Conservation (phyloP, 2,329 filamentous ascomycete species). For the Erysiphe neolycopersici region DNA sequence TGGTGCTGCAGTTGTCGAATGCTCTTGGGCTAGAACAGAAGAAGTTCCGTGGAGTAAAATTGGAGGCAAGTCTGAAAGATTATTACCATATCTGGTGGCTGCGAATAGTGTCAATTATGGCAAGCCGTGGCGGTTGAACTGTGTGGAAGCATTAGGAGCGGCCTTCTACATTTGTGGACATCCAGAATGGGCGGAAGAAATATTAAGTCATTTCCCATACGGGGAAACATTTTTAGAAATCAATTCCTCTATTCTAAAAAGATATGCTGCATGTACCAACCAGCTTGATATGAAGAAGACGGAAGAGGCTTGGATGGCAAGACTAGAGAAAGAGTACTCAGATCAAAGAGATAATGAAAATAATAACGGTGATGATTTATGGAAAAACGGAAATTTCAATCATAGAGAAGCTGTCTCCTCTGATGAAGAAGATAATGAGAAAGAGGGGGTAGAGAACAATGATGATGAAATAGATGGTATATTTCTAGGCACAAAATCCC, state of each 20-base stretch:
- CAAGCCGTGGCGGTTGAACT: slow-evolving; percentile 83
- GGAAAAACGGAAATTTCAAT: slow-evolving; percentile 81
- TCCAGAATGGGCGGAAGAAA: slow-evolving; percentile 64
- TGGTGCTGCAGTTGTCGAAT: slow-evolving; percentile 89
- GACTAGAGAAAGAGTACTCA: slow-evolving; percentile 70
- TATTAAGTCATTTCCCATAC: slow-evolving; percentile 68
- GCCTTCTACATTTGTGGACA: slow-evolving; percentile 86
- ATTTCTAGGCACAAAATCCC: slow-evolving; percentile 20
- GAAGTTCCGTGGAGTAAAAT: slow-evolving; percentile 83
- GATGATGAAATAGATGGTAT: slow-evolving; percentile 27
- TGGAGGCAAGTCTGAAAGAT: slow-evolving; percentile 72
- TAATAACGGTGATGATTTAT: slow-evolving; percentile 41
- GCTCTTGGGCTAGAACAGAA: slow-evolving; percentile 77
- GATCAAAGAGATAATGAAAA: slow-evolving; percentile 45
- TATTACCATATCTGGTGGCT: slow-evolving; percentile 84
- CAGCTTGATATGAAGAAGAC: slow-evolving; percentile 63
- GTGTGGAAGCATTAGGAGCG: slow-evolving; percentile 78
- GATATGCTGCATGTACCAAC: slow-evolving; percentile 60
- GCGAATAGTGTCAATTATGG: slow-evolving; percentile 97
- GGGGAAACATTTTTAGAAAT: slow-evolving; percentile 75
- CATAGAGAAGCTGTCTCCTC: slow-evolving; percentile 26
- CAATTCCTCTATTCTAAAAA: slow-evolving; percentile 55
- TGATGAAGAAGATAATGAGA: slow-evolving; percentile 23
- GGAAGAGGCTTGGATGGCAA: slow-evolving; percentile 67
- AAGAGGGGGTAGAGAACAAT: slow-evolving; percentile 20